These are phyloP conservation scores for Sarocladium strictum DNA, from an alignment of 2,329 filamentous ascomycete genomes.

Conservation along the genomic window DNA sequence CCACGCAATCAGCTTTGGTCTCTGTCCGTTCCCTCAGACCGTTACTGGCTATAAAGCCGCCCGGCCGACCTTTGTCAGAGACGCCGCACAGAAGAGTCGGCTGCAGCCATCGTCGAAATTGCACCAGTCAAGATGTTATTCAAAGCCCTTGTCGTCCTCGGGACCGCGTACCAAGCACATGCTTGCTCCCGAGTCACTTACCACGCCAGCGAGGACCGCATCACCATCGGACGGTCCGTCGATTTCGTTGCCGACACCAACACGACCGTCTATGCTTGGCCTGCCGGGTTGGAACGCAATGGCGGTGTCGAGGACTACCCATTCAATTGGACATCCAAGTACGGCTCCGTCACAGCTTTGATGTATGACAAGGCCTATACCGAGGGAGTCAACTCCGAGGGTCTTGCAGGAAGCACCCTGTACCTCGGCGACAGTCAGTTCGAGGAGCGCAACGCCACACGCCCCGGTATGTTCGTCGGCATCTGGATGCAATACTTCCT, in stretches of 20 bases:
- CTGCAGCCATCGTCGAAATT: no score
- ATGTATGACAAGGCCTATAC: constrained; percentile 13
- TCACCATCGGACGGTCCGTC: constrained; percentile 13
- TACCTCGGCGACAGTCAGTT: constrained; percentile 17
- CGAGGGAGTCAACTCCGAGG: constrained; percentile 14
- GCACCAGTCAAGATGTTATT: background rate
- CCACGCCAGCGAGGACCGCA: background rate
- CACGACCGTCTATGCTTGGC: constrained; percentile 13
- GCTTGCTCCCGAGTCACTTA: background rate
- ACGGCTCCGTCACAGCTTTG: constrained; percentile 14
- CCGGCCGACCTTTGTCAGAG: no score
- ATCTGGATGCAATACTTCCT: constrained; percentile 17
- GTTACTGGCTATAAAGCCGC: no score
- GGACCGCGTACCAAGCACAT: background rate
- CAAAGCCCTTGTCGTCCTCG: background rate
- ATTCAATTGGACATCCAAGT: constrained; percentile 13
- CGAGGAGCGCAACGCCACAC: constrained; percentile 9
- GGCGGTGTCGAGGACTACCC: constrained; percentile 12
- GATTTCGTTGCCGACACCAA: constrained; percentile 12
- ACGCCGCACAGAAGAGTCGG: no score
- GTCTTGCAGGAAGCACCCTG: constrained; percentile 16
- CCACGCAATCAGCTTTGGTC: no score
- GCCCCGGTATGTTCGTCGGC: constrained; percentile 12
- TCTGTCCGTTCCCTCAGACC: no score
- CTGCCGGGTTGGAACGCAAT: constrained; percentile 12